Evolutionary conservation across 2,329 filamentous ascomycete genomes (phyloP), one percentile per base, ranked within the genome.

Genomic region (Ceratocystis variospora): DNA sequence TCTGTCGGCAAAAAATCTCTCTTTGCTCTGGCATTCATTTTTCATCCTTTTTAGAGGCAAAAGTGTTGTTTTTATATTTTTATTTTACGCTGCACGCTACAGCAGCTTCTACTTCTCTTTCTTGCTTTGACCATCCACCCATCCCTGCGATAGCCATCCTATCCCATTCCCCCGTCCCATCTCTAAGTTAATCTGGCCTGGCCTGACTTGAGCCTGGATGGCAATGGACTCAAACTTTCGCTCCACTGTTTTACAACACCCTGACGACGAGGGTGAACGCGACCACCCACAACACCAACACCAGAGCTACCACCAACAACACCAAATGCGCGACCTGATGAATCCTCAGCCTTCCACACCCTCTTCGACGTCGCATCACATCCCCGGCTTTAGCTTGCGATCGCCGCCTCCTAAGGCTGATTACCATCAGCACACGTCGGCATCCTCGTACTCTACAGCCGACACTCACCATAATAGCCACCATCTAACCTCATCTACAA

Each of bases 231-330:
- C 75, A 70, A 76, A 76, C 71, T 81, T 80, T 70, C 78, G 75
- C 70, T 80, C 80, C 69, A 80, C 78, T 62, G 78, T 81, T 71
- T 74, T 81, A 73, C 79, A 79, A 71, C 77, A 75, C 69, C 77
- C 74, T 72, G 75, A 74, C 71, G 74, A 77, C 66, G 77, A 77
- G 66, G 76, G 73, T 69, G 73, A 75, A 70, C 71, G 72, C 50
- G 65, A 66, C 37, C 61, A 48, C 37, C 63, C 68, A 70, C 57
- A 74, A 68, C 72, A 72, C 70, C 76, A 41, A 41, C 37, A 41
- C 37, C 37, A 41, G 37, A 41, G 37, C 37, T 48, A 37, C 25
- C 64, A 68, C 69, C 57, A 74, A 68, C 72, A 72, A 70, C 76
- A 75, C 62, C 74, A 63, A 25, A 65, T 76, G 70, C 79, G 78